Evolutionary conservation across 2,329 filamentous ascomycete genomes (phyloP).

Genomic region (Aspergillus sp.): DNA sequence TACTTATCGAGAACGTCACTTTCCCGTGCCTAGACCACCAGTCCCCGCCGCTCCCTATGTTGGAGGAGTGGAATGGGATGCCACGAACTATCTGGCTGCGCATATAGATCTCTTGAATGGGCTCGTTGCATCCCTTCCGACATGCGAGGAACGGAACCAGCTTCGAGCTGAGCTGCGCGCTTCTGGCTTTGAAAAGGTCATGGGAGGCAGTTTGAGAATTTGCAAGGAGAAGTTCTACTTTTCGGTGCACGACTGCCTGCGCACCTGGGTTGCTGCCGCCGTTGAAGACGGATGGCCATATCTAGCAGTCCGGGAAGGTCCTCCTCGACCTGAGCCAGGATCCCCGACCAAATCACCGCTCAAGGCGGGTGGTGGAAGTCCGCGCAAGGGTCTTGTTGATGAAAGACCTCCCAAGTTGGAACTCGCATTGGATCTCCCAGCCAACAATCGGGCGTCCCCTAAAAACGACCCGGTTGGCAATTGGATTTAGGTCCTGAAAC

Average conservation of each 20-base stretch:
- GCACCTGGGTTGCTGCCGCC: constrained; percentile 87
- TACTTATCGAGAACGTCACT: constrained; percentile 59
- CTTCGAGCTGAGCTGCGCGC: constrained; percentile 76
- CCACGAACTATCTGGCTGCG: constrained; percentile 90
- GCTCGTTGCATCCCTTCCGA: constrained; percentile 77
- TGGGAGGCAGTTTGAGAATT: constrained; percentile 78
- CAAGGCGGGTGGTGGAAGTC: constrained; percentile 38
- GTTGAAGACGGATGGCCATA: constrained; percentile 86
- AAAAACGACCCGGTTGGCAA: constrained; percentile 32
- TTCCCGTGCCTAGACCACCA: constrained; percentile 81
- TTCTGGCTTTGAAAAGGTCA: constrained; percentile 86
- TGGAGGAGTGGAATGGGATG: constrained; percentile 97
- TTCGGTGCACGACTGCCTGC: constrained; percentile 81
- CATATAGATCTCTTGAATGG: constrained; percentile 93
- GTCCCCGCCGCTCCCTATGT: constrained; percentile 95
- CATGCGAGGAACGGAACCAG: constrained; percentile 67
- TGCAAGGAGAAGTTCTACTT: constrained; percentile 99
- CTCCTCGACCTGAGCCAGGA: constrained; percentile 38
- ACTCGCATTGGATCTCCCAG: constrained; percentile 37
- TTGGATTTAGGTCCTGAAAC: constrained; percentile 35
- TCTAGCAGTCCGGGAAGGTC: constrained; percentile 65
- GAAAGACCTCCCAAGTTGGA: constrained; percentile 62
- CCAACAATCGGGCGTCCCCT: constrained; percentile 19
- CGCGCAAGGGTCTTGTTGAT: constrained; percentile 47
- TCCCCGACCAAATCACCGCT: constrained; percentile 49